Percentiles rank a stretch among this genome's conserved stretches.
Evolutionary conservation across 805 yeast species (phyloP).

Genomic region (Wickerhamomyces chaumierensis): DNA sequence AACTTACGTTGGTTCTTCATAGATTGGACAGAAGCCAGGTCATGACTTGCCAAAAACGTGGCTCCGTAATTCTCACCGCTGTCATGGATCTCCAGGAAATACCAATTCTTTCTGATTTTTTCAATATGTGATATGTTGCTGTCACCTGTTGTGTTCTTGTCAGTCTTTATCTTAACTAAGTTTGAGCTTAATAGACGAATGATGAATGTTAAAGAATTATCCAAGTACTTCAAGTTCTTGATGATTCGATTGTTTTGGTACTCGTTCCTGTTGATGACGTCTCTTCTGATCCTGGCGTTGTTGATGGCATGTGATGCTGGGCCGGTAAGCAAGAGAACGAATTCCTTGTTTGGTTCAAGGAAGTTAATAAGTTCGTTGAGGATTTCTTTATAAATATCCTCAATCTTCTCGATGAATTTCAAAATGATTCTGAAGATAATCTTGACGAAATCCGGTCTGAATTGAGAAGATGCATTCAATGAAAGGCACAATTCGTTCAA

Average conservation of each 20-base stretch:
- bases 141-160: slow-evolving; percentile 17
- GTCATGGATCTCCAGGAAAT: slow-evolving; percentile 27
- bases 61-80: slow-evolving; percentile 7
- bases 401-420: slow-evolving; percentile 15
- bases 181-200: slow-evolving; percentile 8
- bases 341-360: slow-evolving; percentile 15
- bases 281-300: slow-evolving; percentile 1
- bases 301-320: slow-evolving; percentile 4
- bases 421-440: slow-evolving; percentile 13
- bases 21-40: neutral
- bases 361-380: slow-evolving; percentile 12
- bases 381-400: slow-evolving; percentile 14
- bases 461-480: slow-evolving; percentile 18
- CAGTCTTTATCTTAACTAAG: slow-evolving; percentile 9
- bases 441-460: slow-evolving; percentile 15
- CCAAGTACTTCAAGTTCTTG: slow-evolving; percentile 27
- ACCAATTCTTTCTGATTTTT: slow-evolving; percentile 25
- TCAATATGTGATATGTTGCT: slow-evolving; percentile 19
- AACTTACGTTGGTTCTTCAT: slow-evolving; percentile 8
- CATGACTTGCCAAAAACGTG: neutral
- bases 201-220: slow-evolving; percentile 27
- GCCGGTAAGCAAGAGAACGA: slow-evolving; percentile 4
- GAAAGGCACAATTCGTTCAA: slow-evolving; percentile 13
- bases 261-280: slow-evolving; percentile 11
- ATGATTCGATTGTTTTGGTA: slow-evolving; percentile 13